Percentiles rank a stretch among this genome's conserved stretches.
Conservation (phyloP, 176 grass and related monocot genomes). For the Cocos nucifera region DNA sequence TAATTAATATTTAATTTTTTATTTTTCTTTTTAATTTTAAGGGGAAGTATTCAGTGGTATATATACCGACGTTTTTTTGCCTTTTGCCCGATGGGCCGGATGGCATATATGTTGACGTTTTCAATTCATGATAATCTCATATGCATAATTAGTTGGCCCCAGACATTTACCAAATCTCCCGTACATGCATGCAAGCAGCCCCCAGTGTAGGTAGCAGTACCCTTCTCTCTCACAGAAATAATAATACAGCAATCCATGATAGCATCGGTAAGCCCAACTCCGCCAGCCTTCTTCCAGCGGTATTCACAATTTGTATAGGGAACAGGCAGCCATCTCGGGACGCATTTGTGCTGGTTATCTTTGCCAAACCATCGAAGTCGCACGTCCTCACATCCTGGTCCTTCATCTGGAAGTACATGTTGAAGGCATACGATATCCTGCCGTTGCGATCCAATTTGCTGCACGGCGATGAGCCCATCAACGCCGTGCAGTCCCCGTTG, state of each 20-base stretch:
- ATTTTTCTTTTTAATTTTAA: too few species aligned
- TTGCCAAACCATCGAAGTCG: slow-evolving; percentile 70
- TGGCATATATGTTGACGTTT: too few species aligned
- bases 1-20: too few species aligned
- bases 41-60: too few species aligned
- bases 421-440: slow-evolving; percentile 81
- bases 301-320: slow-evolving; percentile 45
- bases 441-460: slow-evolving; percentile 39
- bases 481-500: slow-evolving; percentile 66
- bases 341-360: slow-evolving; percentile 45
- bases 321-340: slow-evolving; percentile 46
- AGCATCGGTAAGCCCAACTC: slow-evolving; percentile 5
- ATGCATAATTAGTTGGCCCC: too few species aligned
- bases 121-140: too few species aligned
- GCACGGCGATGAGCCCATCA: slow-evolving; percentile 51
- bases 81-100: too few species aligned
- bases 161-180: too few species aligned
- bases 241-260: slow-evolving; percentile 11
- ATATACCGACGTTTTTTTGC: too few species aligned
- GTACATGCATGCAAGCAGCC: too few species aligned
- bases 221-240: slow-evolving; percentile 25
- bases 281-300: slow-evolving; percentile 1
- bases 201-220: too few species aligned
- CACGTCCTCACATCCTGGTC: slow-evolving; percentile 84
- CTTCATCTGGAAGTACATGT: slow-evolving; percentile 97